Percentiles rank a stretch among this genome's conserved stretches.
Conservation (phyloP, 2,329 filamentous ascomycete genomes). For the Colletotrichum scovillei region DNA sequence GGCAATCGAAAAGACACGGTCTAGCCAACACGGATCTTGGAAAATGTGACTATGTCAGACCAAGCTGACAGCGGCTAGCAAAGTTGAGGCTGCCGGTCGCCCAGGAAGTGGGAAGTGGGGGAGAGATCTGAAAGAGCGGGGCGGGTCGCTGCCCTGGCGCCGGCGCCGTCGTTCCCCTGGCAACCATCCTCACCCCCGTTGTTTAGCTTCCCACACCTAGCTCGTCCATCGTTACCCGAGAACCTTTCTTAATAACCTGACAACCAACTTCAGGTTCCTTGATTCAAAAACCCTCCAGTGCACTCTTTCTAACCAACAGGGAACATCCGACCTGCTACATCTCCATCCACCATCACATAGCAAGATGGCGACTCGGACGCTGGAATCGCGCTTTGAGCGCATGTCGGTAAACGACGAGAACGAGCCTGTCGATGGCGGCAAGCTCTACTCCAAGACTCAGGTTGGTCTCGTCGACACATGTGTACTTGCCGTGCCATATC, state of each 20-base stretch:
- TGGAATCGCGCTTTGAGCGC: constrained; percentile 91
- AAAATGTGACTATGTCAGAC: constrained; percentile 3
- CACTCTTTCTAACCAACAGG: constrained; percentile 31
- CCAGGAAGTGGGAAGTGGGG: constrained; percentile 24
- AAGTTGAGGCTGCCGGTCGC: constrained; percentile 9
- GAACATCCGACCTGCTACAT: constrained; percentile 26
- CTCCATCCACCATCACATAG: constrained; percentile 16
- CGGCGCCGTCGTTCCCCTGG: constrained; percentile 23
- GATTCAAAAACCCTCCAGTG: constrained; percentile 17
- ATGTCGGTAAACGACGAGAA: constrained; percentile 93
- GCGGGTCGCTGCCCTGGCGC: constrained; percentile 31
- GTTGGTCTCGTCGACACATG: constrained; percentile 56
- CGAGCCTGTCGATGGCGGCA: constrained; percentile 66
- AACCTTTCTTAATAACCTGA: constrained; percentile 28
- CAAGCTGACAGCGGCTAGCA: constrained; percentile 24
- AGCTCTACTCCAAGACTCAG: constrained; percentile 79
- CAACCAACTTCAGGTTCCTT: constrained; percentile 6
- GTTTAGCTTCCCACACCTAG: constrained; percentile 26
- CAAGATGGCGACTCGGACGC: constrained; percentile 77
- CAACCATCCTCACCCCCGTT: constrained; percentile 29
- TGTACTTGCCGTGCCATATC: constrained; percentile 7
- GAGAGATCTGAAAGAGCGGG: constrained; percentile 23
- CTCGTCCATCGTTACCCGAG: constrained; percentile 24
- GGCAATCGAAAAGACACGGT: background rate
- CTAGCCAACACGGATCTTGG: background rate